A percentile compares a stretch with the other conserved stretches of the same genome.
These are phyloP conservation scores for Obelidium mucronatum DNA, from an alignment of 192 early-diverging fungal species.

Conservation along the genomic window DNA sequence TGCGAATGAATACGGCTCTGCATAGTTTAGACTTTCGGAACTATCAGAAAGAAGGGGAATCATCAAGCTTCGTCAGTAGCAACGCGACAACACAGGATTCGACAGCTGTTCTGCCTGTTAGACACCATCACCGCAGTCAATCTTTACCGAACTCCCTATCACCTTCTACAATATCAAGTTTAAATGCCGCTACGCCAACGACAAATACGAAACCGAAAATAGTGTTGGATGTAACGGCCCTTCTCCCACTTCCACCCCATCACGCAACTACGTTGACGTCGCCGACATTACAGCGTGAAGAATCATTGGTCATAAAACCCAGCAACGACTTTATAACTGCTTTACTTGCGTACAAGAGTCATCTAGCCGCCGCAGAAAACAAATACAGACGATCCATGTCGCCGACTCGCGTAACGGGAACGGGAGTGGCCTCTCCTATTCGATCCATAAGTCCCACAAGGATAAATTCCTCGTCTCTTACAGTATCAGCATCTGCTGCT, in stretches of 20 bases:
- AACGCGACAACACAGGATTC: neutral
- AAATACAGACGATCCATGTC: conserved; percentile 2
- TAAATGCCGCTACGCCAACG: neutral
- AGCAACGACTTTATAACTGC: conserved; percentile 33
- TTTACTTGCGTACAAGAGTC: conserved; percentile 25
- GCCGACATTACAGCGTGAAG: conserved; percentile 4
- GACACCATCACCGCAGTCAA: neutral
- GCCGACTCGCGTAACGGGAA: too few relatives aligned
- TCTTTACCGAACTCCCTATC: neutral
- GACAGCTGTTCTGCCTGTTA: neutral
- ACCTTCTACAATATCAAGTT: too few relatives aligned
- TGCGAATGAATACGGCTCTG: neutral
- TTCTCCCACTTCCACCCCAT: conserved; percentile 19
- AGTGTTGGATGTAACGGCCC: neutral
- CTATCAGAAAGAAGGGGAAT: too few relatives aligned
- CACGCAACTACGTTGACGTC: neutral
- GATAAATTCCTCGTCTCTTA: neutral
- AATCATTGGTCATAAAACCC: neutral
- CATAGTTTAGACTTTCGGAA: neutral
- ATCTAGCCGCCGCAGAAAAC: neutral
- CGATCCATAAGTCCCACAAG: too few relatives aligned
- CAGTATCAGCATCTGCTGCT: neutral
- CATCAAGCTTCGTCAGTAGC: neutral
- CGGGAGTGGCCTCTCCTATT: too few relatives aligned
- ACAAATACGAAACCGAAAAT: neutral